Base-by-base conservation (phyloP, 176 grass and related monocot genomes). In the Bothriochloa decipiens region DNA sequence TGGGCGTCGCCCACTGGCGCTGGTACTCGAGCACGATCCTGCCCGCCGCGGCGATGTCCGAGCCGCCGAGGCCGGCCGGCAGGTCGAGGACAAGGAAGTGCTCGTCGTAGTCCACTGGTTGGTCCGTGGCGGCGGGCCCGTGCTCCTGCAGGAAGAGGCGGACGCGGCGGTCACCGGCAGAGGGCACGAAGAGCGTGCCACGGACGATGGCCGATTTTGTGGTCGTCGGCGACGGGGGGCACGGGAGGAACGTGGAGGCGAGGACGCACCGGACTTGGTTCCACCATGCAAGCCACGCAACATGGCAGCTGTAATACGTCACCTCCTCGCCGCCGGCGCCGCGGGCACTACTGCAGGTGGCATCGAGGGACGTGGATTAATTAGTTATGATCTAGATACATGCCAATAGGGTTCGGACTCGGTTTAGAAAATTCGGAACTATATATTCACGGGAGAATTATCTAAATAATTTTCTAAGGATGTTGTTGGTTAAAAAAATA, bases 71-170 rank as follows among this genome's bases (percentile, higher is more conserved):
- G 15, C 75, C 75, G 4, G 70, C 20, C 3, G 85, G 91, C 6
- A 92, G 81, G 47, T 92, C 91, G 39, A 92, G 87, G 27, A 90
- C 74, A 26, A 90, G 71, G 55, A 90, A 4, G 29, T 66, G 55
- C 22, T 39, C 49, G 14, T 47, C 35, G 4, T 18, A 50, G 15
- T 45, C 25, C 4, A 22, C 33, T 0, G 80, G 7, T 3, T 32
- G 55, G 18, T 13, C 4, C 4, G 1, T 1, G 33, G 79, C 5
- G 62, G 15, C 40, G 42, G 4, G 40, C 10, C 8, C 14, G 15
- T 73, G 73, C n/a, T 84, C 87, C 64, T 92, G 87, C 26, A 92
- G 81, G 77, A 83, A 90, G 84, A 92, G 87, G 28, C 79, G 80
- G 42, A 89, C 60, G 62, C 83, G 87, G 33, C 81, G 80, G 70